phyloP scores from a whole-genome alignment of 805 yeast genomes.

The Wickerhamomyces silvicola region DNA sequence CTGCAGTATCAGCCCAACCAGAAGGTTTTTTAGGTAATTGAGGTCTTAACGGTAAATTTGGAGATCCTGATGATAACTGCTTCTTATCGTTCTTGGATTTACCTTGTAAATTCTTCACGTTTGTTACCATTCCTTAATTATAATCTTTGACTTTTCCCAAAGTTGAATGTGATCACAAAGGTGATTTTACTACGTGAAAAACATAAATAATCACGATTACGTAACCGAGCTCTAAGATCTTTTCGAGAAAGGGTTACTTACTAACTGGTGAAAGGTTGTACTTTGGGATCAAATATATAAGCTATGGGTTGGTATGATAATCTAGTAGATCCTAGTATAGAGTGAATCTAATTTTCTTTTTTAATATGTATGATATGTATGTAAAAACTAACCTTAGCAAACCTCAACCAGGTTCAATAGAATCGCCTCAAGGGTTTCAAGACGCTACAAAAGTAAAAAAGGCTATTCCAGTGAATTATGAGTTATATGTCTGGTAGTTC shows the following conservation, averaged over 20 bases:
- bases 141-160: background rate
- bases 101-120: background rate
- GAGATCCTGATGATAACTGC: constrained; percentile 1
- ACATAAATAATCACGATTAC: background rate
- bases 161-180: no score
- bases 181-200: no score
- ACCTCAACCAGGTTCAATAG: constrained; percentile 1
- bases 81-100: constrained; percentile 2
- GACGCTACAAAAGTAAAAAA: constrained; percentile 1
- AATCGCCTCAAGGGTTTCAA: constrained; percentile 8
- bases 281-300: no score
- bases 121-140: background rate
- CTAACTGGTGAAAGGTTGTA: no score
- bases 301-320: constrained; percentile 12
- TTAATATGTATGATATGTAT: background rate
- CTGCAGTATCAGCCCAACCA: constrained; percentile 18
- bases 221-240: no score
- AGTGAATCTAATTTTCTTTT: constrained; percentile 1
- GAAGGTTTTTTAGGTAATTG: background rate
- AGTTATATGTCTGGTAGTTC: constrained; percentile 90
- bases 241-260: no score
- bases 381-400: constrained; percentile 1
- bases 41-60: constrained; percentile 7
- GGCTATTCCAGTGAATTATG: constrained; percentile 78
- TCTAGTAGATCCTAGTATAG: background rate